Percentiles rank a stretch among this genome's conserved stretches.
Conservation (phyloP, 2,329 filamentous ascomycete genomes). For the Aspergillus proliferans region DNA sequence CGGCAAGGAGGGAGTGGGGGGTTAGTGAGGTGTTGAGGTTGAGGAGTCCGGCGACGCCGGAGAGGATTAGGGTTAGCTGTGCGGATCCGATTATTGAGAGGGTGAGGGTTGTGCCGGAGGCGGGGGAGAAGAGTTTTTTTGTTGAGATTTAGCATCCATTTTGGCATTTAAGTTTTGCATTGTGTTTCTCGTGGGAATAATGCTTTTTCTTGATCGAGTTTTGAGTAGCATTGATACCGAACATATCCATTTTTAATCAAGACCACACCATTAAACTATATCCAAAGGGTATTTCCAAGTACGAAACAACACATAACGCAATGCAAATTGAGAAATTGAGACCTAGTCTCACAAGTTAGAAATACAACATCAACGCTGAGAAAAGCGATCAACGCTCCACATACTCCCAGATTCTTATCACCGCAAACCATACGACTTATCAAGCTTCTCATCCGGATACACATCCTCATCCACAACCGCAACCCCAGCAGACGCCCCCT, state of each 20-base stretch:
- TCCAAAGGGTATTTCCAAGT: too few species aligned
- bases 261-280: too few species aligned
- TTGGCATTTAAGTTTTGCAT: too few species aligned
- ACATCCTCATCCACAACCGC: conserved; percentile 2
- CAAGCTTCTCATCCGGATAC: conserved; percentile 36
- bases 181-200: too few species aligned
- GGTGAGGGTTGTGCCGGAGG: conserved; percentile 46
- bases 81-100: conserved; percentile 42
- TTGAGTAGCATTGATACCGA: neutral
- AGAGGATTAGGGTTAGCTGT: conserved; percentile 44
- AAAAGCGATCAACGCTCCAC: neutral
- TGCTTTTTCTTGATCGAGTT: neutral
- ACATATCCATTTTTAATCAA: neutral
- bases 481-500: neutral
- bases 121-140: conserved; percentile 49
- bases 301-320: too few species aligned
- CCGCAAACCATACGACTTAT: neutral
- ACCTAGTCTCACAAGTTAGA: too few species aligned
- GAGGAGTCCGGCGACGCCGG: conserved; percentile 47
- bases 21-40: conserved; percentile 39
- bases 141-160: conserved; percentile 28
- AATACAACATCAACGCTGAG: neutral
- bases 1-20: conserved; percentile 45
- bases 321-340: too few species aligned
- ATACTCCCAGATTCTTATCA: neutral